Evolutionary conservation across 2,329 filamentous ascomycete genomes (phyloP).

Genomic region (Sarocladium brachiariae): DNA sequence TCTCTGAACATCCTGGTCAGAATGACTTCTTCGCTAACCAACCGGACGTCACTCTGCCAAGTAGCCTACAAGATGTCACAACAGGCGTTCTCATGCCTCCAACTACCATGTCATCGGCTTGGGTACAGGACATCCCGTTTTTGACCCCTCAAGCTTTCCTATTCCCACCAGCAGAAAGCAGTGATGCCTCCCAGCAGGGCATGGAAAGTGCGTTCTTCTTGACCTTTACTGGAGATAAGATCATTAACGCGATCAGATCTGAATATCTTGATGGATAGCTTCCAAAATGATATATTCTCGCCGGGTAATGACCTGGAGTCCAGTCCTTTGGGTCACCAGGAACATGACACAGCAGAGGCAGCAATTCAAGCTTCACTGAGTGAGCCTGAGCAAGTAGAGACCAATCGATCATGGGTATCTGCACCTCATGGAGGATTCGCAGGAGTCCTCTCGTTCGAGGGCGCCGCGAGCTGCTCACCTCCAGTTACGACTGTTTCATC

Average conservation of each 20-base stretch:
- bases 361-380: neutral
- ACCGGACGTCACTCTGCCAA: neutral
- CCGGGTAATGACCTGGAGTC: conserved; percentile 10
- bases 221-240: neutral
- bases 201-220: conserved; percentile 22
- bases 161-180: conserved; percentile 25
- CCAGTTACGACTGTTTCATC: conserved; percentile 18
- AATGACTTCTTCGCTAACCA: conserved; percentile 11
- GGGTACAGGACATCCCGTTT: conserved; percentile 22
- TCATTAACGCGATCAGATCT: conserved; percentile 18
- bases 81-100: neutral
- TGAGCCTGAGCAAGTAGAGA: neutral
- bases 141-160: conserved; percentile 33
- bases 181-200: conserved; percentile 19
- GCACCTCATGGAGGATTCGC: neutral
- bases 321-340: neutral
- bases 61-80: neutral
- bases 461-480: neutral
- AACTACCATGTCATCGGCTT: neutral
- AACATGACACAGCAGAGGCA: neutral
- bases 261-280: conserved; percentile 23
- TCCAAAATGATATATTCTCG: conserved; percentile 24
- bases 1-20: conserved; percentile 31
- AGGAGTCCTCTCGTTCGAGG: neutral
- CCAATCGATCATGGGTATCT: neutral